Evolutionary conservation across 2,329 filamentous ascomycete genomes (phyloP).

Genomic region (Parastagonospora avenae): DNA sequence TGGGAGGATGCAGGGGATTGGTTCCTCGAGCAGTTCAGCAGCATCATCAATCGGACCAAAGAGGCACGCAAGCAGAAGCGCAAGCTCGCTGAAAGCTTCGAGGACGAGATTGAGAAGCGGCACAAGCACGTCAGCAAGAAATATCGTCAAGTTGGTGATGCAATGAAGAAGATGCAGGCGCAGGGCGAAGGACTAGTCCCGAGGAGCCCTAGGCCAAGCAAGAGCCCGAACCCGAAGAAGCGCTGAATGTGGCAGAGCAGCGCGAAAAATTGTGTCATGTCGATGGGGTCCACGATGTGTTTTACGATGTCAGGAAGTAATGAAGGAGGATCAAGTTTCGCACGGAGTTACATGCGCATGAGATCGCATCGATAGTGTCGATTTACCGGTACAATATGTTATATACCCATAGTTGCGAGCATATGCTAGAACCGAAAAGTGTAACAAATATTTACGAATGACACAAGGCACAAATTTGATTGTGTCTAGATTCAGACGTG

Average conservation of each 20-base stretch:
- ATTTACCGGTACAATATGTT: not conserved
- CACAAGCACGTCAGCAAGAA: constrained; percentile 58
- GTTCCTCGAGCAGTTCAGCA: constrained; percentile 61
- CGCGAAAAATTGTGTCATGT: not conserved
- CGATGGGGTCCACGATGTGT: too few species aligned
- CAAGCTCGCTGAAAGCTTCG: constrained; percentile 58
- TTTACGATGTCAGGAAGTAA: not conserved
- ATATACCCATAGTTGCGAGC: too few species aligned
- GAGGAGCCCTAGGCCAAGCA: constrained; percentile 45
- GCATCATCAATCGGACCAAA: constrained; percentile 58
- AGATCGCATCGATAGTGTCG: not conserved
- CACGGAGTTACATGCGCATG: not conserved
- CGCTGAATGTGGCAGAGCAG: not conserved
- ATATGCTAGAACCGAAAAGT: too few species aligned
- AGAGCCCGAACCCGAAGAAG: constrained; percentile 21
- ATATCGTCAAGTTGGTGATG: constrained; percentile 54
- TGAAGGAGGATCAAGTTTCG: too few species aligned
- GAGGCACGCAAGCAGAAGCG: constrained; percentile 60
- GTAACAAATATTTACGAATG: too few species aligned
- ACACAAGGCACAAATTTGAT: too few species aligned
- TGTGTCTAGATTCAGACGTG: too few species aligned
- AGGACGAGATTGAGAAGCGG: constrained; percentile 60
- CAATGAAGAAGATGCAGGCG: constrained; percentile 59
- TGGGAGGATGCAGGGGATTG: constrained; percentile 69
- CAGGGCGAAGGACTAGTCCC: constrained; percentile 59